phyloP scores from a whole-genome alignment of 495 filamentous ascomycete genomes.

The Daldinia childiae region DNA sequence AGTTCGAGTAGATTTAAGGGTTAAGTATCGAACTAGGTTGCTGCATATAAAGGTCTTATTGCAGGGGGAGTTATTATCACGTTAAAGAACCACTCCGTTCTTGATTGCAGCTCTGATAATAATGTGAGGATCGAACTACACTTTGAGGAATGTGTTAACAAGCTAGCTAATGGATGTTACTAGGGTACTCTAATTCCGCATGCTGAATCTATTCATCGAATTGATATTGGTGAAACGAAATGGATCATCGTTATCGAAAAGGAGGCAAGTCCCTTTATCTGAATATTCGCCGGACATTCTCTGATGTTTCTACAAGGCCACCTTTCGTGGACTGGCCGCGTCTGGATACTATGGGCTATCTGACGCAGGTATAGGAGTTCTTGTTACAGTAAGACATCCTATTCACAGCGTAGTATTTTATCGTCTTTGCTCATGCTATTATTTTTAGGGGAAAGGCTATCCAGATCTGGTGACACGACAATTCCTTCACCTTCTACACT shows the following conservation, averaged over 20 bases:
- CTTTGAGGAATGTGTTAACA: neutral
- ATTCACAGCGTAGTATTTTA: slow-evolving; percentile 33
- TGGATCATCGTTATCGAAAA: slow-evolving; percentile 94
- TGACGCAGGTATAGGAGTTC: slow-evolving; percentile 64
- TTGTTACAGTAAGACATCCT: slow-evolving; percentile 68
- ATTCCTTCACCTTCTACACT: slow-evolving; percentile 66
- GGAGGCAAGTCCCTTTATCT: slow-evolving; percentile 64
- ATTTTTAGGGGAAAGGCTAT: slow-evolving; percentile 82
- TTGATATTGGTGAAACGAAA: slow-evolving; percentile 63
- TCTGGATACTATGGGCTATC: slow-evolving; percentile 62
- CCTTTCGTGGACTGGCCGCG: slow-evolving; percentile 75
- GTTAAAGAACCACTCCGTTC: slow-evolving; percentile 36
- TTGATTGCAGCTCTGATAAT: slow-evolving; percentile 46
- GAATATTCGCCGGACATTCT: neutral
- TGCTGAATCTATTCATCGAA: slow-evolving; percentile 57
- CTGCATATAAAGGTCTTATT: slow-evolving; percentile 68
- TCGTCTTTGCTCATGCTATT: slow-evolving; percentile 47
- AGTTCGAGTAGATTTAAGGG: neutral
- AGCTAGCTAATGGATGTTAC: slow-evolving; percentile 1
- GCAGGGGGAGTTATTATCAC: slow-evolving; percentile 44
- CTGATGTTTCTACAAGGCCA: slow-evolving; percentile 63
- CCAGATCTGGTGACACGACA: slow-evolving; percentile 84
- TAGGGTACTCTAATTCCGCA: slow-evolving; percentile 77
- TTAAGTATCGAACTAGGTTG: slow-evolving; percentile 55
- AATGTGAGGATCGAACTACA: slow-evolving; percentile 29